Evolutionary conservation across 768 basidiomycete genomes (phyloP), one percentile per base, ranked within the genome.

Genomic region (Cubamyces sp.): DNA sequence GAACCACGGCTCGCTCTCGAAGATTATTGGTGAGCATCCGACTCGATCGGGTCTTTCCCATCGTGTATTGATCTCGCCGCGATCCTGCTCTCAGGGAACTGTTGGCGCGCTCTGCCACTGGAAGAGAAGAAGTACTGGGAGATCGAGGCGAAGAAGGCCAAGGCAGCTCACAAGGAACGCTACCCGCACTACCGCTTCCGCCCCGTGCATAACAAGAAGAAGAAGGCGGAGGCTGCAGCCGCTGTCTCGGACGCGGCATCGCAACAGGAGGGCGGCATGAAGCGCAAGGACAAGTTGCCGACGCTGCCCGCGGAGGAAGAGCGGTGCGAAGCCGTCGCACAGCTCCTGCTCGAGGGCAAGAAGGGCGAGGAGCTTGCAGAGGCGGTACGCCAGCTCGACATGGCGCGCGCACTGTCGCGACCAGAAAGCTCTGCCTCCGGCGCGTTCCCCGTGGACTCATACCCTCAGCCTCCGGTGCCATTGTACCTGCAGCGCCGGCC

Each of bases 101-200:
- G 78, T 66, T 92, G 91, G 91, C 82, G 86, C 25, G 73, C 85
- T 0, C 82, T 92, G 3, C 87, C 89, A 0, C 79, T 85, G 18
- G 83, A 87, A 16, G 88, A 92, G 73, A 90, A 88, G 69, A 81
- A 80, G 4, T 77, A 84, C 18, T 92, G 91, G 91, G 88, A 91
- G 69, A 74, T 82, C 37, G 82, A 82, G 57, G 91, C 91, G 0
- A 88, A 88, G 70, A 81, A 84, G 46, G 90, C 86, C 23, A 91
- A 90, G 74, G 87, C 85, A 0, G 86, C 85, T 30, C 90, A 92
- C 75, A 84, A 88, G 57, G 77, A 77, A 42, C 78, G 75, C 61
- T 90, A 89, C 70, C 90, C 91, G 0, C 82, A 90, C 64, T 92
- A 82, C 50, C 76, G 79, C 37, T 82, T 81, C 73, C 70, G 72